A percentile compares a stretch with the other conserved stretches of the same genome.
phyloP scores from a whole-genome alignment of 1,284 basidiomycete species.

The Cutaneotrichosporon sp. region DNA sequence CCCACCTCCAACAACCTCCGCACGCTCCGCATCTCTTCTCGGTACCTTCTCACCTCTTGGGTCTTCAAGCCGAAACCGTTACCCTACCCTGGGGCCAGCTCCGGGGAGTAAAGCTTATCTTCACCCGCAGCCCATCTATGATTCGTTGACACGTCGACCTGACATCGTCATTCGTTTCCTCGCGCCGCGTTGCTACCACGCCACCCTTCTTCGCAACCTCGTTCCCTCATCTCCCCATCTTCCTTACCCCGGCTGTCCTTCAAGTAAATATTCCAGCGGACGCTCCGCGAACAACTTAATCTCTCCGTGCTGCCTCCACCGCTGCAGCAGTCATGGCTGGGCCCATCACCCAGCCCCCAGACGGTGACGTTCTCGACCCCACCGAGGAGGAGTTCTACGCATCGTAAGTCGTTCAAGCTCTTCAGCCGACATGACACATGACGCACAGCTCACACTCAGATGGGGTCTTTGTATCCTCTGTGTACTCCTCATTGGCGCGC shows the following conservation, averaged over 20 bases:
- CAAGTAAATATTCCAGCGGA: too few relatives aligned
- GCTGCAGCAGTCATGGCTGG: constrained; percentile 4
- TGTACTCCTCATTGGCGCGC: constrained; percentile 83
- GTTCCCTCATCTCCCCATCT: not conserved
- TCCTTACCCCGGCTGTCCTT: too few relatives aligned
- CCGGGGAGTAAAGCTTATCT: not conserved
- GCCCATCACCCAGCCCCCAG: constrained; percentile 27
- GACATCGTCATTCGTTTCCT: not conserved
- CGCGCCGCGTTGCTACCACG: not conserved
- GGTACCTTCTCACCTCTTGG: not conserved
- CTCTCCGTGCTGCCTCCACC: not conserved
- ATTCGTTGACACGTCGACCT: not conserved
- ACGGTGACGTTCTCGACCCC: constrained; percentile 32
- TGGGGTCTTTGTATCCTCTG: constrained; percentile 95
- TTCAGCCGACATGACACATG: not conserved
- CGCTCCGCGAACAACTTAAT: not conserved
- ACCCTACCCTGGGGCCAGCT: too few relatives aligned
- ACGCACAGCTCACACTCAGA: constrained; percentile 21
- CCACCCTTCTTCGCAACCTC: not conserved
- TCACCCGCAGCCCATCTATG: not conserved
- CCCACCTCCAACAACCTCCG: too few relatives aligned
- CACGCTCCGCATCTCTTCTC: too few relatives aligned
- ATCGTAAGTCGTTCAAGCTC: constrained; percentile 49
- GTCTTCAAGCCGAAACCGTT: not conserved
- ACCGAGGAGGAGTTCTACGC: constrained; percentile 87